These are phyloP conservation scores for Diaporthe helianthi DNA, from an alignment of 2,329 filamentous ascomycete genomes.

Conservation along the genomic window DNA sequence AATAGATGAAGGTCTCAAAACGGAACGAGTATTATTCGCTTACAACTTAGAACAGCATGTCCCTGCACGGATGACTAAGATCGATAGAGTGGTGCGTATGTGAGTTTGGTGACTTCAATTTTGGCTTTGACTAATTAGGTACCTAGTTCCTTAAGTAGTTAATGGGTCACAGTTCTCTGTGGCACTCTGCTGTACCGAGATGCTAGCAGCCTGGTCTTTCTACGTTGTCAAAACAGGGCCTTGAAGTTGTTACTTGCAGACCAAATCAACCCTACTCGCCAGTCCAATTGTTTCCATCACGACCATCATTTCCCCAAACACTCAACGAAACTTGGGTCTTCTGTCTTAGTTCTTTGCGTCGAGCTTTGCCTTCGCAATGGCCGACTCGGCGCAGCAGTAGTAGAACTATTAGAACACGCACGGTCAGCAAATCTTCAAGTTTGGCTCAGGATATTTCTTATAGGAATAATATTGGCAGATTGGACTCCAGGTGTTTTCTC, in stretches of 20 bases:
- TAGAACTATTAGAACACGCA: not conserved
- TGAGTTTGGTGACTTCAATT: rapidly evolving
- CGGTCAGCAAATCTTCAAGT: rapidly evolving
- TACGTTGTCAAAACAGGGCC: not conserved
- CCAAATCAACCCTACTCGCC: not conserved
- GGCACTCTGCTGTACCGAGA: not conserved
- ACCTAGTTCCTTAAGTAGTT: no score
- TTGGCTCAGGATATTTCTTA: rapidly evolving
- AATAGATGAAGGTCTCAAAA: no score
- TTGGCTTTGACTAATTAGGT: not conserved
- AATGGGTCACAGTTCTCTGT: not conserved
- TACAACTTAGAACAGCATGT: not conserved
- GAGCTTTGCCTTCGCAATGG: not conserved
- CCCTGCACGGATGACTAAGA: not conserved
- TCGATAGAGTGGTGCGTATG: not conserved
- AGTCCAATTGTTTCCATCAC: not conserved
- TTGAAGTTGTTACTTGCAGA: not conserved
- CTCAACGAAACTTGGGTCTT: not conserved
- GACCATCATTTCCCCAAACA: not conserved
- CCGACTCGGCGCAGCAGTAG: not conserved
- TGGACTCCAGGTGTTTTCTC: no score
- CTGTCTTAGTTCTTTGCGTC: not conserved
- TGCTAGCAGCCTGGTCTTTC: not conserved
- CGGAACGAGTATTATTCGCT: not conserved
- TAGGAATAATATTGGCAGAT: no score